Evolutionary conservation across 306 rosid genomes (phyloP), one percentile per base, ranked within the genome.

Genomic region (Rosa lucieae): DNA sequence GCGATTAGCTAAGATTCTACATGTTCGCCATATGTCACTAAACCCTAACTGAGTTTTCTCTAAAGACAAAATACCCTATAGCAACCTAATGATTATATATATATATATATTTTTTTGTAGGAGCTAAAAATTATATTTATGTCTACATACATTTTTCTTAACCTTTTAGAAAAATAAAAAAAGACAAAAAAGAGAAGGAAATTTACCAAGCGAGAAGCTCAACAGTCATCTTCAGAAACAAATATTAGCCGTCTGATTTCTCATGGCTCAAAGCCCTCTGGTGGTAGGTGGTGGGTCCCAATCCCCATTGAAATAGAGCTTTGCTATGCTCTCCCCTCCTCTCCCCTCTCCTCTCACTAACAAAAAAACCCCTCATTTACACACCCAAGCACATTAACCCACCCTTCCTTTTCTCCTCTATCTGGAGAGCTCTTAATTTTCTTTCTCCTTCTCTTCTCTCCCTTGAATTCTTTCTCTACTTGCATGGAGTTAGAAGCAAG

Each of bases 241-340:
- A 88, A 80, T 26, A 20, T 65, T 5, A 67, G 37, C 86, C 91
- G 43, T 91, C 69, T 47, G 97, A 88, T 91, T 63, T 32, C 43
- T 32, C 1, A 32, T 14, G 40, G 44, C 67, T 10, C 80, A 51
- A 47, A 23, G 6, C 47, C 11, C 47, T 44, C 5, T 10, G 65
- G 65, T 44, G 37, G 83, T 75, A 76, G 79, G 77, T 10, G 8
- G 37, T 59, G 72, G 83, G 73, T 42, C 42, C 79, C 78, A 37
- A 3, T 7, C 11, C 10, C 2, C 10, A 65, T 2, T 35, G 20
- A 6, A 20, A 35, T 7, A 65, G 46, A 65, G 21, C n/a, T 8
- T 65, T 65, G 39, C 70, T 35, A 13, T 5, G 47, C 10, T 44
- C 13, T 21, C 6, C 42, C 35, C 44, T 14, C 42, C 40, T 61